Conservation (phyloP, 345 rosid genomes). For the Alliaria petiolata region DNA sequence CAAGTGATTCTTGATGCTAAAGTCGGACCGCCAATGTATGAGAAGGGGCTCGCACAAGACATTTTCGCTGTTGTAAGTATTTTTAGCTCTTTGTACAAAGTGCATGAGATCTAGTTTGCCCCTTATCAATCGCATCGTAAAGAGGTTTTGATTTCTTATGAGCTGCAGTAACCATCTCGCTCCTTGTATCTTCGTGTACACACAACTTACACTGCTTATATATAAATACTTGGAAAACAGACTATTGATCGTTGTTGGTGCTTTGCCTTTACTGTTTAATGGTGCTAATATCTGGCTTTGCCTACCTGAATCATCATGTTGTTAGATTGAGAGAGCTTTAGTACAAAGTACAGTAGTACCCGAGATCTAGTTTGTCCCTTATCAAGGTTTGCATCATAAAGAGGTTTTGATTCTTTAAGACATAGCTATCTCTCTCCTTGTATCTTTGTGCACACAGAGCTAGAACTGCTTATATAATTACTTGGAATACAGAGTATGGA, state of each 20-base stretch:
- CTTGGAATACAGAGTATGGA: neutral
- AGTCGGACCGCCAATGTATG: slow-evolving; percentile 85
- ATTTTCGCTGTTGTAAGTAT: slow-evolving; percentile 74
- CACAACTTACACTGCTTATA: no score
- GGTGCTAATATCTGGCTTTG: neutral
- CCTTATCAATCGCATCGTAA: neutral
- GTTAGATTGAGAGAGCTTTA: no score
- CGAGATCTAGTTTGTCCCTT: neutral
- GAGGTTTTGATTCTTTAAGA: neutral
- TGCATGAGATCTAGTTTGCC: neutral
- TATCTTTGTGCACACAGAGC: neutral
- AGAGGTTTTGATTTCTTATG: no score
- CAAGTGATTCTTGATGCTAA: slow-evolving; percentile 86
- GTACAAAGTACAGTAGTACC: no score
- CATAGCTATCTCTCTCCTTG: neutral
- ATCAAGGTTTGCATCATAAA: neutral
- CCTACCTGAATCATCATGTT: neutral
- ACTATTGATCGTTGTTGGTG: no score
- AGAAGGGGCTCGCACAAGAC: slow-evolving; percentile 79
- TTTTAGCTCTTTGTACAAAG: neutral
- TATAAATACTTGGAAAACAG: no score
- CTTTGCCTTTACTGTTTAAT: no score
- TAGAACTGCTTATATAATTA: neutral
- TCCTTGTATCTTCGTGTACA: no score
- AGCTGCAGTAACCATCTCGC: no score